phyloP scores from a whole-genome alignment of 371 early-diverging fungal species.

The Coemansia sp. region DNA sequence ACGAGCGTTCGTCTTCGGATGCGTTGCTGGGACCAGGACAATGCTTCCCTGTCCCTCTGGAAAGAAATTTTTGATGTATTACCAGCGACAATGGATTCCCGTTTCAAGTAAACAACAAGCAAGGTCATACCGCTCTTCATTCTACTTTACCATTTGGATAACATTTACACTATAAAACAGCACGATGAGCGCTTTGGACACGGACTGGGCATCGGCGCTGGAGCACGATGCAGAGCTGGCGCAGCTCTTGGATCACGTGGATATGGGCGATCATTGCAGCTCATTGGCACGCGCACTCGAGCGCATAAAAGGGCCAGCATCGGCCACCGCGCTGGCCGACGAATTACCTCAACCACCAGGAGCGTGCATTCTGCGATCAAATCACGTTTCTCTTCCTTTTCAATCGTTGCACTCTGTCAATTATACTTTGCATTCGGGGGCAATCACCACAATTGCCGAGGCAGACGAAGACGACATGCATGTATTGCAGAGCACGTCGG shows the following conservation, averaged over 20 bases:
- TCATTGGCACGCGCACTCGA: not conserved
- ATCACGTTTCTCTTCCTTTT: not conserved
- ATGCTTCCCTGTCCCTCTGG: not conserved
- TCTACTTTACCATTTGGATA: not conserved
- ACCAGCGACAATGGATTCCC: not conserved
- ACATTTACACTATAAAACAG: too few relatives aligned
- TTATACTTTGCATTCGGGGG: not conserved
- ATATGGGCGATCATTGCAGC: not conserved
- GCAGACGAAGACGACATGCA: not conserved
- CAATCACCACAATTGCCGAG: conserved; percentile 6
- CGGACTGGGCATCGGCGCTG: not conserved
- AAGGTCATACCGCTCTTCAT: not conserved
- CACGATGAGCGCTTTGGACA: not conserved
- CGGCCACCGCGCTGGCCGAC: conserved; percentile 4
- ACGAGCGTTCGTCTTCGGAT: too few relatives aligned
- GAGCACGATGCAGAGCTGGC: not conserved
- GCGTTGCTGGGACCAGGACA: not conserved
- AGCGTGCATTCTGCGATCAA: not conserved
- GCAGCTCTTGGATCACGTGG: conserved; percentile 8
- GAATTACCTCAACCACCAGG: conserved; percentile 2
- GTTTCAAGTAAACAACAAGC: not conserved
- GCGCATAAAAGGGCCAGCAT: not conserved
- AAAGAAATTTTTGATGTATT: not conserved
- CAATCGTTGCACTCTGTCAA: not conserved
- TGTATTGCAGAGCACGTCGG: not conserved